These are phyloP conservation scores for Camellia lanceoleosa DNA, from an alignment of 148 eudicot genomes.

Conservation along the genomic window DNA sequence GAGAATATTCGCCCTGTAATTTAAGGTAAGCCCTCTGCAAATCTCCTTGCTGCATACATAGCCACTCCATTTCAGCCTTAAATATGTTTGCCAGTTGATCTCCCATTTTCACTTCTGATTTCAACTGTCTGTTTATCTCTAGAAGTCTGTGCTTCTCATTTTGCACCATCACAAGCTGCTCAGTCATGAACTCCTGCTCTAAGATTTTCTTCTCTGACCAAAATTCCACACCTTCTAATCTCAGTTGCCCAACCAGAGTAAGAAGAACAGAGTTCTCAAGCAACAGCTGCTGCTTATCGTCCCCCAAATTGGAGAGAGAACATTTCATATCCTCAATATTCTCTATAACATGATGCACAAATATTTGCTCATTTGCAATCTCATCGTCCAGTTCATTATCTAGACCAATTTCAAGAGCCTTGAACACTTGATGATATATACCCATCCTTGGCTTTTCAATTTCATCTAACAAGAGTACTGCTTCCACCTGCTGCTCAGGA, in stretches of 20 bases:
- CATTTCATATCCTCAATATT: constrained; percentile 43
- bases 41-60: constrained; percentile 32
- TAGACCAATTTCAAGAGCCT: constrained; percentile 47
- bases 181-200: constrained; percentile 43
- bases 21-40: constrained; percentile 31
- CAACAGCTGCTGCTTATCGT: constrained; percentile 58
- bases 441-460: constrained; percentile 68
- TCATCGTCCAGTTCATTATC: constrained; percentile 28
- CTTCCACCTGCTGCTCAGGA: constrained; percentile 84
- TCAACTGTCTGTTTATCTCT: constrained; percentile 51
- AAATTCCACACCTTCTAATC: constrained; percentile 49
- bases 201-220: constrained; percentile 38
- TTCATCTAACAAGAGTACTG: constrained; percentile 68
- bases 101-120: constrained; percentile 31
- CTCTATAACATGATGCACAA: constrained; percentile 45
- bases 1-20: constrained; percentile 37
- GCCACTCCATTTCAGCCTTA: constrained; percentile 38
- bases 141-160: constrained; percentile 50
- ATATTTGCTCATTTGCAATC: constrained; percentile 42
- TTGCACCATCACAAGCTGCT: constrained; percentile 43
- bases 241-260: constrained; percentile 56
- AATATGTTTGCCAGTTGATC: constrained; percentile 37
- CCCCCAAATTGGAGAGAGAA: constrained; percentile 46
- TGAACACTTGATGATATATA: constrained; percentile 49
- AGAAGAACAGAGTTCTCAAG: constrained; percentile 70